phyloP scores from a whole-genome alignment of 179 eudicot genomes.

The Camellia oleifera region DNA sequence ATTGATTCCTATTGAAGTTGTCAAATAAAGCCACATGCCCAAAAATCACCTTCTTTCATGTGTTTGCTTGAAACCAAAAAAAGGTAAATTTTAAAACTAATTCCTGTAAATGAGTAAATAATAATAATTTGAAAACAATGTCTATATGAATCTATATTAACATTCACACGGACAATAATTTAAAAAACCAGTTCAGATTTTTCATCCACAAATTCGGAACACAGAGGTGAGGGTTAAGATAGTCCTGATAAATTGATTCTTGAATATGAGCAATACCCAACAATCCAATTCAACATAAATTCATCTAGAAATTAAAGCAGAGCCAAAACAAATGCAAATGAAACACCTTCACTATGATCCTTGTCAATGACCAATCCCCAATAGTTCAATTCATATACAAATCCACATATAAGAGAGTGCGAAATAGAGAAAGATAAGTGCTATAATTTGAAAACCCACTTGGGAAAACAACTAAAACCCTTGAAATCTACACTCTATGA shows the following conservation, averaged over 20 bases:
- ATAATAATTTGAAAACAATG: neutral
- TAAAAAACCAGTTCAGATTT: no score
- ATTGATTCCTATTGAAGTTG: neutral
- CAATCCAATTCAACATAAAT: neutral
- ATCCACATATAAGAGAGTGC: neutral
- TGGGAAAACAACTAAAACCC: neutral
- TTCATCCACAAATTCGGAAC: no score
- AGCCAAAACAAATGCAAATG: neutral
- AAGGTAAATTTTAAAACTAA: neutral
- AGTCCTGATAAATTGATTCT: neutral
- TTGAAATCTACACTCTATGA: neutral
- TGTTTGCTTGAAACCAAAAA: neutral
- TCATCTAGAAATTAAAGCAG: neutral
- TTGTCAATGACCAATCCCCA: neutral
- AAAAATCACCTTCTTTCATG: neutral
- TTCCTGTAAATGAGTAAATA: neutral
- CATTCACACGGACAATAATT: no score
- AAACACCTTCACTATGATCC: neutral
- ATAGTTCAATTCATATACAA: neutral
- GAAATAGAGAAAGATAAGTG: neutral
- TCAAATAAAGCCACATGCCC: neutral
- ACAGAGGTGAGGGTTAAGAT: no score
- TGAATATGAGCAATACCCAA: neutral
- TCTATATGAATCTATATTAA: no score
- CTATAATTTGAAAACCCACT: neutral